Percentiles rank a stretch among this genome's conserved stretches.
Evolutionary conservation across 2,329 filamentous ascomycete genomes (phyloP).

Genomic region (Scleromitrula shiraiana): DNA sequence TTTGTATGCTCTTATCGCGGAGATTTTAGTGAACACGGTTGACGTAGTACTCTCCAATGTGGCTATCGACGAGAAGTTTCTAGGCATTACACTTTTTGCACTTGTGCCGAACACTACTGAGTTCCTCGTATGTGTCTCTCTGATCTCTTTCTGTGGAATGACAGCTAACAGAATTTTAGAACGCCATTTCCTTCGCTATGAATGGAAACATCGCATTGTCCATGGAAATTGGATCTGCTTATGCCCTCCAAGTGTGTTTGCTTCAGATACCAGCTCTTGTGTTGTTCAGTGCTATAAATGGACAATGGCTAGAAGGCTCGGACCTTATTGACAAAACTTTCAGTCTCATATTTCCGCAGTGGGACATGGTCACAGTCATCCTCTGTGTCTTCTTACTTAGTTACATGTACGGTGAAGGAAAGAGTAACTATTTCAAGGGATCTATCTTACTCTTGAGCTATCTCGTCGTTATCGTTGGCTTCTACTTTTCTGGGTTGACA

Average conservation of each 20-base stretch:
- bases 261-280: constrained; percentile 91
- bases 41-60: constrained; percentile 90
- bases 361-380: constrained; percentile 98
- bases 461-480: constrained; percentile 83
- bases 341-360: constrained; percentile 91
- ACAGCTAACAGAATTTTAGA: constrained; percentile 37
- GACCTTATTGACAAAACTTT: constrained; percentile 59
- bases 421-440: constrained; percentile 99
- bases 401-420: constrained; percentile 96
- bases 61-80: constrained; percentile 91
- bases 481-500: constrained; percentile 66
- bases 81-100: constrained; percentile 93
- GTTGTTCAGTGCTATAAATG: constrained; percentile 76
- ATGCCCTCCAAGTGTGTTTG: constrained; percentile 91
- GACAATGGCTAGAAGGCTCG: constrained; percentile 43
- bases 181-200: constrained; percentile 99
- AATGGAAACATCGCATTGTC: constrained; percentile 97
- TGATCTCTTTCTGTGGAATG: not conserved
- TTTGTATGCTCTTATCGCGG: constrained; percentile 92
- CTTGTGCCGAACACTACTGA: constrained; percentile 97
- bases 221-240: constrained; percentile 98
- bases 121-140: constrained; percentile 63
- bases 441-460: constrained; percentile 91
- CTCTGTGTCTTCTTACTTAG: constrained; percentile 92
- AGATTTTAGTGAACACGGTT: constrained; percentile 93